phyloP scores from a whole-genome alignment of 257 asterid species.

The Verbena officinalis region DNA sequence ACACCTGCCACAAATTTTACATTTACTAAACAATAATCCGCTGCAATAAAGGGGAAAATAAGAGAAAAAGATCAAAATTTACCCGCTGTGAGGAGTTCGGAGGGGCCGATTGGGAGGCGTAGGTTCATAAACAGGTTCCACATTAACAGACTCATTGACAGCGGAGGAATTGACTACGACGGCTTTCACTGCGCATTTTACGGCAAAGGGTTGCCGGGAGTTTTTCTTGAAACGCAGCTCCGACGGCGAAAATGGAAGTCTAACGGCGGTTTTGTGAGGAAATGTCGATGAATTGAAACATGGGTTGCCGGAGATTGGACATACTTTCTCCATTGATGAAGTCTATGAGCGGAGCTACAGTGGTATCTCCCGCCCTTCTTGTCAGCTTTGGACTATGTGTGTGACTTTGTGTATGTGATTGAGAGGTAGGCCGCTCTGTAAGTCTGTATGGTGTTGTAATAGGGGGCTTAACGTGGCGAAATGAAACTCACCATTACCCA shows the following conservation, averaged over 20 bases:
- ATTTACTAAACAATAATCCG: not conserved
- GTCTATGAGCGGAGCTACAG: not conserved
- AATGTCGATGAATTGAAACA: not conserved
- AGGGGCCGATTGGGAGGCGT: constrained; percentile 78
- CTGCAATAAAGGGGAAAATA: not conserved
- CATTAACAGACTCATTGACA: constrained; percentile 19
- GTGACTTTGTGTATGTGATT: too few relatives aligned
- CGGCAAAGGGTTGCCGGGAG: constrained; percentile 23
- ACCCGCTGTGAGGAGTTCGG: constrained; percentile 99
- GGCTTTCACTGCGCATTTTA: constrained; percentile 23
- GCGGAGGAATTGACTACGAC: not conserved
- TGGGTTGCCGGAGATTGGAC: not conserved
- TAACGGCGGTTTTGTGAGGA: constrained; percentile 1
- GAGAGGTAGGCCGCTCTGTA: too few relatives aligned
- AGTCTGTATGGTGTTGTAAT: too few relatives aligned
- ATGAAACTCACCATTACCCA: too few relatives aligned
- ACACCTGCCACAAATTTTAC: not conserved
- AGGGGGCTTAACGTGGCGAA: too few relatives aligned
- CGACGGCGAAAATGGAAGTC: constrained; percentile 1
- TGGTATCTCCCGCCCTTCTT: not conserved
- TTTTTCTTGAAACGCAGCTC: constrained; percentile 1
- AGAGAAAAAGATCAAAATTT: not conserved
- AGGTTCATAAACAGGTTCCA: constrained; percentile 64
- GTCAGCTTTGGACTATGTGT: too few relatives aligned
- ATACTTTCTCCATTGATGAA: constrained; percentile 20